These are phyloP conservation scores for Backusella parvicylindrica DNA, from an alignment of 192 early-diverging fungal species.

Conservation along the genomic window DNA sequence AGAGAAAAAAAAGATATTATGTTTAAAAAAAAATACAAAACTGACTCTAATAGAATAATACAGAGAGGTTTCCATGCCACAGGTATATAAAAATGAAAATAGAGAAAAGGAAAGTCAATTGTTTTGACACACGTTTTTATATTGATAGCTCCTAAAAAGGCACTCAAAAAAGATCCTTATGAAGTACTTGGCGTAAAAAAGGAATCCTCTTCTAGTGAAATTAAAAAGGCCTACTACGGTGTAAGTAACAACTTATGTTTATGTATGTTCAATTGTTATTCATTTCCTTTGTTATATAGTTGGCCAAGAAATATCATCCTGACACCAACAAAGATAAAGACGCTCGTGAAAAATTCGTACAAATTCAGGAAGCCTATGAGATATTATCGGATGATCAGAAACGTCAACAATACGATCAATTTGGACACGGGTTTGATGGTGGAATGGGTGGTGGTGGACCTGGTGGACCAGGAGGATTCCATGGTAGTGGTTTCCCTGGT, in stretches of 20 bases:
- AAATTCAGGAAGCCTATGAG: slow-evolving; percentile 97
- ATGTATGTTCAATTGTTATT: neutral
- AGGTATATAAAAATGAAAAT: slow-evolving; percentile 15
- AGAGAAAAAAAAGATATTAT: neutral
- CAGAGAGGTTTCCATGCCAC: slow-evolving; percentile 30
- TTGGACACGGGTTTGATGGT: slow-evolving; percentile 55
- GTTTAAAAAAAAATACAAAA: neutral
- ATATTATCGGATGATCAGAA: slow-evolving; percentile 92
- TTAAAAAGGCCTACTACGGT: slow-evolving; percentile 97
- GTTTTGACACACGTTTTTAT: neutral
- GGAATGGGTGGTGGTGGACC: slow-evolving; percentile 21
- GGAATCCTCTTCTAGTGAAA: slow-evolving; percentile 75
- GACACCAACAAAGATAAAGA: slow-evolving; percentile 93
- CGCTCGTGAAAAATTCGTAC: slow-evolving; percentile 95
- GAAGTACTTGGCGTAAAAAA: slow-evolving; percentile 80
- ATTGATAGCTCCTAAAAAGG: slow-evolving; percentile 7
- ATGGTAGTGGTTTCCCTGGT: slow-evolving; percentile 49
- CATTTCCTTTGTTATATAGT: slow-evolving; percentile 33
- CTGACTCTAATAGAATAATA: neutral
- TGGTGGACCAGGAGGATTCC: slow-evolving; percentile 54
- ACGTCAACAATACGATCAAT: slow-evolving; percentile 88
- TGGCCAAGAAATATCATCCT: slow-evolving; percentile 97
- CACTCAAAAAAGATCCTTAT: slow-evolving; percentile 75
- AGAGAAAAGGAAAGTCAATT: neutral
- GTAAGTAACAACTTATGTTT: slow-evolving; percentile 37